Base-by-base conservation (phyloP, 441 rosid species). In the Kokia cookei region DNA sequence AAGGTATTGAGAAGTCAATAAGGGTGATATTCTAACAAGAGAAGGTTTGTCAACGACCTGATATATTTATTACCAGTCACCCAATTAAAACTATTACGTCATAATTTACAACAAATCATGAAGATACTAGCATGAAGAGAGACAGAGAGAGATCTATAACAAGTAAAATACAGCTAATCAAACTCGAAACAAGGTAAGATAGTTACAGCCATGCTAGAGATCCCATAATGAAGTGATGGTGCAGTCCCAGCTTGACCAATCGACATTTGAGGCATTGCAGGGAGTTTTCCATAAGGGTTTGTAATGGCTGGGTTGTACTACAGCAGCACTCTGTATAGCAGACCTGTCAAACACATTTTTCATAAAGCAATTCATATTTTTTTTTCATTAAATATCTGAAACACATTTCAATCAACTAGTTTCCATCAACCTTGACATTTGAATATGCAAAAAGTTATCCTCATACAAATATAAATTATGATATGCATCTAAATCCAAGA, bases 221-320 rank as follows among this genome's bases (percentile, higher is more conserved):
- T 94, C 78, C 99, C 99, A 78, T 91, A 96, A 81, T 94, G 98
- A 73, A 94, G 85, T 24, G 96, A 88, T 71, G 96, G 84, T 65
- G 89, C 84, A 71, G 87, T 85, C 81, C 97, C 98, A 72, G 86
- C 86, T 80, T 88, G 91, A 63, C 88, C 90, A 75, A 96, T 83
- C 72, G 98, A 91, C 73, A 96, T 82, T 75, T 89, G 98, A 76
- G 98, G 98, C 93, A 88, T 82, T 66, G 90, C 95, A 74, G 99
- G 99, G 57, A 96, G 96, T 0, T 89, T 89, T 70, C 99, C 99
- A 77, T 87, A 96, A 12, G 98, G 98, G 86, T 89, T 94, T 68
- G 91, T 79, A 55, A 83, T 81, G 74, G 87, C 75, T 74, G 22
- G 90, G 89, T 77, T 90, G 98, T 69, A 88, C 61, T 73, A 75